A percentile compares a stretch with the other conserved stretches of the same genome.
phyloP scores from a whole-genome alignment of 148 eudicot species.

The Fagopyrum homotropicum region DNA sequence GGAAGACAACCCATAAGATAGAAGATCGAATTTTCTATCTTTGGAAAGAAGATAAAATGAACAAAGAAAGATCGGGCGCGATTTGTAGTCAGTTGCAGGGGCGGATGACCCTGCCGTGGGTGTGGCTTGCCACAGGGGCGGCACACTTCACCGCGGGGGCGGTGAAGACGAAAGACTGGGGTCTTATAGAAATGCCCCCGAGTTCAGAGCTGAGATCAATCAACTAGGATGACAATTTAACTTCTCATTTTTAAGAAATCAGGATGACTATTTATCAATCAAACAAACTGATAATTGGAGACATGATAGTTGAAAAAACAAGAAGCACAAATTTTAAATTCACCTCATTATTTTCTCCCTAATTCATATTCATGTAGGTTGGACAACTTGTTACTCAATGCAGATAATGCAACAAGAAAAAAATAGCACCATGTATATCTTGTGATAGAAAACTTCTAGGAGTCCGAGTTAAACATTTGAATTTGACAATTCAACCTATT shows the following conservation, averaged over 20 bases:
- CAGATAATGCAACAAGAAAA: not conserved
- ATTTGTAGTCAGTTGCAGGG: too few species aligned
- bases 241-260: not conserved
- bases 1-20: too few species aligned
- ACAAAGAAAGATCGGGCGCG: too few species aligned
- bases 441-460: constrained; percentile 48
- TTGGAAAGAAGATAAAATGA: too few species aligned
- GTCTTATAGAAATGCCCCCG: not conserved
- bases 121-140: too few species aligned
- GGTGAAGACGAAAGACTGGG: too few species aligned
- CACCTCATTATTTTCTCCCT: not conserved
- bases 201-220: not conserved
- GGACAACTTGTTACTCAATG: not conserved
- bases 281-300: not conserved
- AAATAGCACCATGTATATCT: constrained; percentile 34
- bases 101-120: too few species aligned
- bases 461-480: constrained; percentile 39
- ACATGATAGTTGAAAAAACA: not conserved
- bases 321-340: not conserved
- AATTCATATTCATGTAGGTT: not conserved
- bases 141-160: too few species aligned
- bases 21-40: too few species aligned
- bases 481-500: constrained; percentile 66
- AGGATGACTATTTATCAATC: not conserved
- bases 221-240: not conserved